Percentiles rank a stretch among this genome's conserved stretches.
These are phyloP conservation scores for Juglanconis oblonga DNA, from an alignment of 2,329 filamentous ascomycete species.

Conservation along the genomic window DNA sequence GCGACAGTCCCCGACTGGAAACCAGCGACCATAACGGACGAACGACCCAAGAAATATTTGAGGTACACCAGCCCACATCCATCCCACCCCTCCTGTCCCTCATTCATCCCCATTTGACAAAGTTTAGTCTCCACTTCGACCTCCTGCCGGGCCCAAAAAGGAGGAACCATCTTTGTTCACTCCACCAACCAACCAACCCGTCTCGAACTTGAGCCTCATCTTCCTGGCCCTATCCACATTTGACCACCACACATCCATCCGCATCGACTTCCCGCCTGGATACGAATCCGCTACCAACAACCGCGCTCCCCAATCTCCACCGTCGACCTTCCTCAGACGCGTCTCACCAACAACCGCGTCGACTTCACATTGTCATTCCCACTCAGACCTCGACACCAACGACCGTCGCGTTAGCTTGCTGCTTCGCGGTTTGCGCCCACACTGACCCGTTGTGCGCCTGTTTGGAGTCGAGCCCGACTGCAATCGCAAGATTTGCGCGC, in stretches of 20 bases:
- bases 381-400: neutral
- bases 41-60: conserved; percentile 20
- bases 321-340: conserved; percentile 12
- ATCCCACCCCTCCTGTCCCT: conserved; percentile 20
- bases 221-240: conserved; percentile 18
- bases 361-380: conserved; percentile 2
- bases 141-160: conserved; percentile 20
- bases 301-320: conserved; percentile 12
- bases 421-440: no score
- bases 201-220: conserved; percentile 20
- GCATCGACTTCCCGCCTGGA: neutral
- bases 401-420: neutral
- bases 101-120: conserved; percentile 21
- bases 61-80: conserved; percentile 21
- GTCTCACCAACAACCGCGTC: conserved; percentile 14
- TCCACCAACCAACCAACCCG: conserved; percentile 21
- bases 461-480: neutral
- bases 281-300: conserved; percentile 9
- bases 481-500: neutral
- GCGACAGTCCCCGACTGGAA: conserved; percentile 10
- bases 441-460: neutral
- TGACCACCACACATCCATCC: conserved; percentile 12
- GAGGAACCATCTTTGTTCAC: conserved; percentile 18
- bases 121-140: conserved; percentile 21
- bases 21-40: conserved; percentile 13